phyloP scores from a whole-genome alignment of 768 basidiomycete species.

The Tulasnella sp. region DNA sequence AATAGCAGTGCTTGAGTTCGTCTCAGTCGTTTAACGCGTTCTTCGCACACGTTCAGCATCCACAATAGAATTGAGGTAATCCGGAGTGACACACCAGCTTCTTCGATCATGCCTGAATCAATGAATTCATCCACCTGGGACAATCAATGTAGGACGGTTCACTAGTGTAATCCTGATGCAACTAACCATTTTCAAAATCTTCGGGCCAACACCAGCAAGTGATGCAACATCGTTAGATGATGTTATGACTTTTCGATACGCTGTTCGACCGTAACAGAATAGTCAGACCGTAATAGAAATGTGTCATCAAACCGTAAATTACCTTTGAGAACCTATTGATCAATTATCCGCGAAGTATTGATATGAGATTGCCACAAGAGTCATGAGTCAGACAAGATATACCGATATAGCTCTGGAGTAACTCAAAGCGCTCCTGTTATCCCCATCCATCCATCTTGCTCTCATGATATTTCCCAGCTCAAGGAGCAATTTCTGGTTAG shows the following conservation, averaged over 20 bases:
- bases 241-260: constrained; percentile 20
- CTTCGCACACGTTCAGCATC: neutral
- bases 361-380: neutral
- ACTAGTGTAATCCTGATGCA: neutral
- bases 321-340: constrained; percentile 5
- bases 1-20: constrained; percentile 6
- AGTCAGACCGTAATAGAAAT: neutral
- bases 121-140: constrained; percentile 51
- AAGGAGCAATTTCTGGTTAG: constrained; percentile 49
- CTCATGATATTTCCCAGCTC: constrained; percentile 47
- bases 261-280: constrained; percentile 11
- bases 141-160: neutral
- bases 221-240: constrained; percentile 16
- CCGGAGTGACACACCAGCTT: constrained; percentile 35
- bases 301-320: neutral
- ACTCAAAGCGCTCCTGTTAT: constrained; percentile 51
- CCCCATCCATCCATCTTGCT: constrained; percentile 51
- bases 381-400: constrained; percentile 21
- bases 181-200: constrained; percentile 28
- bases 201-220: constrained; percentile 31
- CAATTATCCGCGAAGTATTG: neutral
- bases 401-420: constrained; percentile 65
- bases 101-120: constrained; percentile 39
- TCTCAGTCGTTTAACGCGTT: neutral
- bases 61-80: neutral